Conservation (phyloP, 148 eudicot species). For the Cornus controversa region DNA sequence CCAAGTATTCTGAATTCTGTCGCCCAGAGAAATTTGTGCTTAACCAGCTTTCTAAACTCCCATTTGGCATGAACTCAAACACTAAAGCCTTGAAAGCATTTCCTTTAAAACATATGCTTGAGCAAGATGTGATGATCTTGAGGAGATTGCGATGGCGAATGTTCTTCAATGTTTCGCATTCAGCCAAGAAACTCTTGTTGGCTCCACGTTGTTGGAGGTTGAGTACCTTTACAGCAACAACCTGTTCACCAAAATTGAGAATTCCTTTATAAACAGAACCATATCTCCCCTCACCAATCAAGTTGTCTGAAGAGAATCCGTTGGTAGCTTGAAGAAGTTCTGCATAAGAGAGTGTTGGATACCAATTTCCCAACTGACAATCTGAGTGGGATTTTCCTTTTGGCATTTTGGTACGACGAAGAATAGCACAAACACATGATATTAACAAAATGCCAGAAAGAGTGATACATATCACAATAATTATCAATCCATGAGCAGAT, state of each 20-base stretch:
- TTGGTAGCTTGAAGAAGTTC: conserved; percentile 14
- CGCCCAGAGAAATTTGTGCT: background rate
- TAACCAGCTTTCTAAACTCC: conserved; percentile 18
- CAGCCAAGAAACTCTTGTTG: conserved; percentile 9
- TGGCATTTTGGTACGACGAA: background rate
- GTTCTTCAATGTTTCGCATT: conserved; percentile 11
- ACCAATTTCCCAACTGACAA: background rate
- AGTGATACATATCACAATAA: too few species aligned
- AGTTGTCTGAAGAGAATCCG: conserved; percentile 8
- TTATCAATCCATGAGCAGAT: background rate
- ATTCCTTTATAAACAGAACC: conserved; percentile 7
- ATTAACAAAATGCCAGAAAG: background rate
- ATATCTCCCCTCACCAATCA: conserved; percentile 9
- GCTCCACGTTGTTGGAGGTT: conserved; percentile 13
- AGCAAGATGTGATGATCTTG: conserved; percentile 15
- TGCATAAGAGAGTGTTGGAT: conserved; percentile 2
- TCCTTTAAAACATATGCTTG: conserved; percentile 6
- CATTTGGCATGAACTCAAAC: conserved; percentile 16
- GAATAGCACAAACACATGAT: background rate
- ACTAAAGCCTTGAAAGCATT: conserved; percentile 20
- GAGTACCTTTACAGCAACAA: conserved; percentile 17
- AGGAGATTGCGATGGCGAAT: conserved; percentile 10
- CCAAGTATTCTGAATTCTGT: background rate
- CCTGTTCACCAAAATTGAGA: background rate
- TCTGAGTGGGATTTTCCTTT: background rate